Evolutionary conservation across 1,284 basidiomycete species (phyloP).

Genomic region (Inonotus hispidus): DNA sequence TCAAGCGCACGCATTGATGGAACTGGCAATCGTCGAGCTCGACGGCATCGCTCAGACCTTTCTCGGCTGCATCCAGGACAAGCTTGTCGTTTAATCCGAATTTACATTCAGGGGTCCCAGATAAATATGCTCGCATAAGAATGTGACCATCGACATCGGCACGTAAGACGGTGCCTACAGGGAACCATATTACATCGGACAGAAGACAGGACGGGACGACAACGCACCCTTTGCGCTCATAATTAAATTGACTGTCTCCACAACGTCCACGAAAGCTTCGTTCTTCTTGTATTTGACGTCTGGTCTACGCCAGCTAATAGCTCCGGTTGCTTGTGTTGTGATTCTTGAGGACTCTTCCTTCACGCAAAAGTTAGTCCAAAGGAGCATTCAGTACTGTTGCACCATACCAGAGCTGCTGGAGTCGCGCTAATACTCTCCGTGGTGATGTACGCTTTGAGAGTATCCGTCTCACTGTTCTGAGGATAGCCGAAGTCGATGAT

Average conservation of each 20-base stretch:
- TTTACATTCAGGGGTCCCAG: conserved; percentile 95
- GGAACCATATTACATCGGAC: background rate
- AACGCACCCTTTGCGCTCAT: conserved; percentile 90
- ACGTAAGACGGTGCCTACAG: conserved; percentile 79
- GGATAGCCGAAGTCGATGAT: conserved; percentile 99
- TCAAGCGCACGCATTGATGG: conserved; percentile 95
- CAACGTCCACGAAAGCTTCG: conserved; percentile 96
- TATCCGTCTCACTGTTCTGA: conserved; percentile 98
- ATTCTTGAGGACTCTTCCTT: conserved; percentile 97
- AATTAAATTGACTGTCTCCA: conserved; percentile 93
- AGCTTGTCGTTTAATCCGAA: conserved; percentile 98
- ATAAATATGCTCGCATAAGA: conserved; percentile 95
- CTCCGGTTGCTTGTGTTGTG: conserved; percentile 92
- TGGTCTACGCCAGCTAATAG: conserved; percentile 87
- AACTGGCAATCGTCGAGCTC: conserved; percentile 98
- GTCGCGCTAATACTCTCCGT: conserved; percentile 93
- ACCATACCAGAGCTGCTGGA: conserved; percentile 69
- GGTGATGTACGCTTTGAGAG: conserved; percentile 96
- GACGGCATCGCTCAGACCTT: conserved; percentile 70
- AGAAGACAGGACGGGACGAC: background rate
- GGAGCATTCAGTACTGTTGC: background rate
- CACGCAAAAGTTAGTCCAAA: conserved; percentile 13
- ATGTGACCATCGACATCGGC: conserved; percentile 98
- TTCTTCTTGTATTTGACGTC: conserved; percentile 99
- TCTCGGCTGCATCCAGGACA: conserved; percentile 86